These are phyloP conservation scores for Entoloma clypeatum DNA, from an alignment of 1,284 basidiomycete genomes.

Conservation along the genomic window DNA sequence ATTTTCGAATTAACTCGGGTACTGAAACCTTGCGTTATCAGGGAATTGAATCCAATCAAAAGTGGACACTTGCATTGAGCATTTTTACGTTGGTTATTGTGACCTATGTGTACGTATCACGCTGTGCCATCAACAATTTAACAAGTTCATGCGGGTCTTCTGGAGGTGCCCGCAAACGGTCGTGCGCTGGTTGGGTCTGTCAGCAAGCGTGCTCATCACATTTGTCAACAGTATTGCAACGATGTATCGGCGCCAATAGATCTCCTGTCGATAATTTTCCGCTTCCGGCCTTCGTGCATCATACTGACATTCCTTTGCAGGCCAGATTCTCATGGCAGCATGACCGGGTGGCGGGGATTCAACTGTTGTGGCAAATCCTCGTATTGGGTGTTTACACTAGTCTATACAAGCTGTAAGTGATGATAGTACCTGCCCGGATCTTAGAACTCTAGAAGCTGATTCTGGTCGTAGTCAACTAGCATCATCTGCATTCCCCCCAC, in stretches of 20 bases:
- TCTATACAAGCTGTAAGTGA: conserved; percentile 50
- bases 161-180: conserved; percentile 56
- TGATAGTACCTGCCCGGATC: not conserved
- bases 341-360: conserved; percentile 53
- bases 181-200: no score
- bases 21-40: conserved; percentile 21
- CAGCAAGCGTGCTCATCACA: no score
- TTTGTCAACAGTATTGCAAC: conserved; percentile 42
- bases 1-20: no score
- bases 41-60: conserved; percentile 48
- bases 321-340: conserved; percentile 53
- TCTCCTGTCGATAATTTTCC: conserved; percentile 34
- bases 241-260: conserved; percentile 52
- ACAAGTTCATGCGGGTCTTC: conserved; percentile 32
- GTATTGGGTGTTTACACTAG: conserved; percentile 47
- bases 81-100: conserved; percentile 60
- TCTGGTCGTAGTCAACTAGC: conserved; percentile 53
- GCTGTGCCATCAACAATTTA: not conserved
- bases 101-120: conserved; percentile 15
- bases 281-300: not conserved
- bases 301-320: conserved; percentile 28
- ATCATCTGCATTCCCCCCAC: conserved; percentile 54
- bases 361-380: conserved; percentile 44
- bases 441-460: conserved; percentile 38
- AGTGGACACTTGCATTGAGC: conserved; percentile 52